Evolutionary conservation across 306 rosid species (phyloP), one percentile per base, ranked within the genome.

Genomic region (Ormosia emarginata): DNA sequence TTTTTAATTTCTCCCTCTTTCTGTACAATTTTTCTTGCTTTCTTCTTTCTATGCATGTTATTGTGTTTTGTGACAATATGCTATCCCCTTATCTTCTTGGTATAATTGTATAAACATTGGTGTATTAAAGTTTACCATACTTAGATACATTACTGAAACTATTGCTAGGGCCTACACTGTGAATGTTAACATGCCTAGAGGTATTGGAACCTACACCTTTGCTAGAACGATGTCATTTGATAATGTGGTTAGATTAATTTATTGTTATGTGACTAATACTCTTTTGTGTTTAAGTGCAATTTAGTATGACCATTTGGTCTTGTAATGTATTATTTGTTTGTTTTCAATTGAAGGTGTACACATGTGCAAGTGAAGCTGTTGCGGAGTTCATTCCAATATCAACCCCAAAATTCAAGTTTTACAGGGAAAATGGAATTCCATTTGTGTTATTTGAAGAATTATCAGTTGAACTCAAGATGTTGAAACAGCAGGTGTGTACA

Each of bases 281-380:
- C 24, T 39, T 79, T 12, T 49, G 41, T 13, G 12, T 49, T 55
- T 70, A 55, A 57, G 68, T 49, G 37, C 80, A 64, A 79, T 67
- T 75, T 30, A 24, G 15, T 71, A 46, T 81, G 64, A 47, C 4
- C 64, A 64, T 56, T 30, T 66, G 57, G 14, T 71, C 67, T 61
- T 43, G 49, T 66, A 30, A 49, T 59, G 74, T 47, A 46, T 52
- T 47, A 65, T 77, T 17, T 71, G 32, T 56, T 30, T 53, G 39
- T 46, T 77, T 79, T 79, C 3, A 71, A 74, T 71, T 87, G 85
- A 77, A 94, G 98, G 97, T 95, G 14, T 93, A 92, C 71, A 95
- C 99, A 8, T 90, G 94, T 86, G 83, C 49, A 43, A 86, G 82
- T 82, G 99, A 89, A 87, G 91, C 90, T 49, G 78, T 95, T 52